A percentile compares a stretch with the other conserved stretches of the same genome.
These are phyloP conservation scores for Jamesozyma rosinii DNA, from an alignment of 805 yeast genomes.

Conservation along the genomic window DNA sequence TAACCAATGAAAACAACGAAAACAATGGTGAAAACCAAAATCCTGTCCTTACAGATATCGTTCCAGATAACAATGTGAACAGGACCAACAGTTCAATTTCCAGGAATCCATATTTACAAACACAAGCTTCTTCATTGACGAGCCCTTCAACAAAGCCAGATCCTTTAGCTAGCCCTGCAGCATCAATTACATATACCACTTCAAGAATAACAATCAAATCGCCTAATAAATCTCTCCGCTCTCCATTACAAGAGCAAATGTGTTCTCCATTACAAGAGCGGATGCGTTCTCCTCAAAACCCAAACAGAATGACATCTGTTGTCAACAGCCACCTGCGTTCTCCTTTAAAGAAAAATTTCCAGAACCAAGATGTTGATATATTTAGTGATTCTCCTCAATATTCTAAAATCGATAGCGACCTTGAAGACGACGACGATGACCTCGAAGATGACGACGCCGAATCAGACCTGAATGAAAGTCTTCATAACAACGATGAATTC, in stretches of 20 bases:
- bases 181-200: slow-evolving; percentile 30
- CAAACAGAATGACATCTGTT: slow-evolving; percentile 26
- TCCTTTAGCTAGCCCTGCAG: slow-evolving; percentile 25
- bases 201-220: slow-evolving; percentile 30
- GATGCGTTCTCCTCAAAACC: slow-evolving; percentile 15
- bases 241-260: slow-evolving; percentile 10
- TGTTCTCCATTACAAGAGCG: slow-evolving; percentile 10
- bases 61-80: not conserved
- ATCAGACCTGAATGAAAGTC: not conserved
- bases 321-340: slow-evolving; percentile 29
- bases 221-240: slow-evolving; percentile 14
- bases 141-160: not conserved
- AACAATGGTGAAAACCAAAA: not conserved
- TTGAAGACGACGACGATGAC: not conserved
- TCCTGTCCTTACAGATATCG: no score
- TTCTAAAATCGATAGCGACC: not conserved
- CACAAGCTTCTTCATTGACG: not conserved
- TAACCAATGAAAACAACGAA: not conserved
- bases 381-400: slow-evolving; percentile 2
- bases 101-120: not conserved
- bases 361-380: slow-evolving; percentile 3
- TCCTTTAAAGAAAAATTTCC: slow-evolving; percentile 17
- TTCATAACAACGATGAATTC: not conserved
- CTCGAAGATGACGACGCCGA: not conserved
- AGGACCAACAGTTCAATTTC: not conserved